Evolutionary conservation across 106 monocot genomes (phyloP), one percentile per base, ranked within the genome.

Genomic region (Platanthera zijinensis): DNA sequence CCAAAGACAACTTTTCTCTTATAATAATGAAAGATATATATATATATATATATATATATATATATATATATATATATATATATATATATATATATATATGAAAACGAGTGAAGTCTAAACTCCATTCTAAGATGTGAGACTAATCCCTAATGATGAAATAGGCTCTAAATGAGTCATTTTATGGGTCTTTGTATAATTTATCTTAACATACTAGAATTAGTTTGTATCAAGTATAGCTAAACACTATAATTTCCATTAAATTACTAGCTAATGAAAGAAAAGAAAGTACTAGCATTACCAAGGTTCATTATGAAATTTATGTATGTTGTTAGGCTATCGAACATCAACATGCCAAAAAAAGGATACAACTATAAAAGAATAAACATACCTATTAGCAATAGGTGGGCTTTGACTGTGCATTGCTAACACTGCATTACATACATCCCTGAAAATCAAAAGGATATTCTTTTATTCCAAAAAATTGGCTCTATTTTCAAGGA

Each of bases 321-420:
- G 67, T 30, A 67, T 22, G 30, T 30, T 21, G 59, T 59, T 8
- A 59, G n/a, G 59, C 5, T 67, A 11, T 67, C 32, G 11, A 32
- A 67, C 10, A 67, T 67, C 30, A 39, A 13, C 67, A 39, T 12
- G 32, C 10, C 25, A 10, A 67, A 22, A 67, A 67, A 10, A 67
- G 12, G 10, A 67, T 67, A 32, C 4, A 67, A 28, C 30, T 67
- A 3, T 67, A 32, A 12, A 67, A 30, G 67, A 30, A 67, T 32
- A 32, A 25, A 14, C 4, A 67, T 78, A 88, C 88, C 85, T 88
- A 78, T 88, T 83, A 56, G 85, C 85, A 76, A 88, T 85, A 45
- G 88, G 88, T 8, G 88, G 84, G 14, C 79, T 75, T 70, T 83
- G 88, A 71, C 80, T 82, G 63, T 88, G 88, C 88, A 85, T 88